phyloP scores from a whole-genome alignment of 495 filamentous ascomycete genomes.

The Trichoderma asperelloides region DNA sequence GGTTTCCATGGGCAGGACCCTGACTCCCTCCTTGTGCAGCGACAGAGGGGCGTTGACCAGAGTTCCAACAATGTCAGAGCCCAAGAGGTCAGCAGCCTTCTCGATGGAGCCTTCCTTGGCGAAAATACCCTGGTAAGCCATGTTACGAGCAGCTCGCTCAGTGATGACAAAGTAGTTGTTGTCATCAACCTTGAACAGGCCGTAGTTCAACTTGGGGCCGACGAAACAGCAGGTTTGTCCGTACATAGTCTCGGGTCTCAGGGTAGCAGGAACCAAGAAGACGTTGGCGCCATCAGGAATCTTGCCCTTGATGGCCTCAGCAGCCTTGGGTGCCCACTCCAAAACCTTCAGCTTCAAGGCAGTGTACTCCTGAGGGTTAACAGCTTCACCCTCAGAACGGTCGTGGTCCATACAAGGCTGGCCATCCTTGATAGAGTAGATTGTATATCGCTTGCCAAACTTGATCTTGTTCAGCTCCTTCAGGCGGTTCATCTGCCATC shows the following conservation, averaged over 20 bases:
- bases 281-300: slow-evolving; percentile 75
- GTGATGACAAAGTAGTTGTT: slow-evolving; percentile 81
- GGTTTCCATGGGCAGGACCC: slow-evolving; percentile 89
- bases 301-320: slow-evolving; percentile 61
- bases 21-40: slow-evolving; percentile 66
- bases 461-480: slow-evolving; percentile 85
- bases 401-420: slow-evolving; percentile 99
- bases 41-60: slow-evolving; percentile 82
- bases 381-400: slow-evolving; percentile 80
- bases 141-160: slow-evolving; percentile 83
- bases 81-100: slow-evolving; percentile 60
- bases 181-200: slow-evolving; percentile 74
- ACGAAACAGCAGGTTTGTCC: slow-evolving; percentile 96
- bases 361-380: slow-evolving; percentile 86
- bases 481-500: slow-evolving; percentile 96
- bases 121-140: slow-evolving; percentile 89
- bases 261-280: slow-evolving; percentile 82
- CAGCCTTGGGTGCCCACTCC: slow-evolving; percentile 71
- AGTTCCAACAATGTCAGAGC: slow-evolving; percentile 77
- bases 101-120: slow-evolving; percentile 64
- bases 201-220: slow-evolving; percentile 83
- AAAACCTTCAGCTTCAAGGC: slow-evolving; percentile 82
- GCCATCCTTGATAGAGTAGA: slow-evolving; percentile 94
- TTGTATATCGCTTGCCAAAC: slow-evolving; percentile 89
- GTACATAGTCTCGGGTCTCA: slow-evolving; percentile 97